These are phyloP conservation scores for Cyberlindnera amylophila DNA, from an alignment of 805 yeast genomes.

Conservation along the genomic window DNA sequence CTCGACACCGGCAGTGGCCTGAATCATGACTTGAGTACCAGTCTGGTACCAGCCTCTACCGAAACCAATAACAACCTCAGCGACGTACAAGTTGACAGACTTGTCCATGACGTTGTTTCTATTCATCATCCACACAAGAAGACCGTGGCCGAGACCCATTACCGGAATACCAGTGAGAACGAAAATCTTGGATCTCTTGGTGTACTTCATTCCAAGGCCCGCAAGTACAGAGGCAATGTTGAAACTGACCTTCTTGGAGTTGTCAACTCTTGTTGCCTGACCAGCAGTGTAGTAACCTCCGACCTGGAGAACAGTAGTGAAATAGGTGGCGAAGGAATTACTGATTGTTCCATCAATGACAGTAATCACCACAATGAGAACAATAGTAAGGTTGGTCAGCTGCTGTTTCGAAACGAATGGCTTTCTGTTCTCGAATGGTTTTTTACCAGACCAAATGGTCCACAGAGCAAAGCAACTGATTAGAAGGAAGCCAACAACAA, in stretches of 20 bases:
- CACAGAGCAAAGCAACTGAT: constrained; percentile 19
- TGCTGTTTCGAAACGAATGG: constrained; percentile 28
- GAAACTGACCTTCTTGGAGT: constrained; percentile 28
- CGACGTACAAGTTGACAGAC: constrained; percentile 13
- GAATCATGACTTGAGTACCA: constrained; percentile 28
- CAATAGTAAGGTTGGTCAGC: constrained; percentile 21
- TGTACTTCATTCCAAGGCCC: constrained; percentile 30
- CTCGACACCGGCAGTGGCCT: constrained; percentile 28
- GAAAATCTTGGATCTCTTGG: constrained; percentile 27
- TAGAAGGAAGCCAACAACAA: constrained; percentile 25
- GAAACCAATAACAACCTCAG: constrained; percentile 28
- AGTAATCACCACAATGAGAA: constrained; percentile 19
- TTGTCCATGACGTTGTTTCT: constrained; percentile 18
- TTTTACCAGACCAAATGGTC: constrained; percentile 19
- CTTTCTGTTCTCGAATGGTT: constrained; percentile 14
- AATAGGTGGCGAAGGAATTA: constrained; percentile 26
- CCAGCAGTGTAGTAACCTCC: constrained; percentile 29
- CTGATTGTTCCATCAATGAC: constrained; percentile 27
- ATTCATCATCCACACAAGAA: constrained; percentile 26
- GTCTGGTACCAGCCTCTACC: constrained; percentile 28
- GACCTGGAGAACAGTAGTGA: constrained; percentile 29
- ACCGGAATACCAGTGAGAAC: constrained; percentile 25
- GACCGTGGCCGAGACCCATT: constrained; percentile 26
- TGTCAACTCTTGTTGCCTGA: constrained; percentile 30
- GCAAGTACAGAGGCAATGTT: constrained; percentile 26